Evolutionary conservation across 1,139 yeast genomes (phyloP), one percentile per base, ranked within the genome.

Genomic region (Zygosaccharomyces pseudobailii): DNA sequence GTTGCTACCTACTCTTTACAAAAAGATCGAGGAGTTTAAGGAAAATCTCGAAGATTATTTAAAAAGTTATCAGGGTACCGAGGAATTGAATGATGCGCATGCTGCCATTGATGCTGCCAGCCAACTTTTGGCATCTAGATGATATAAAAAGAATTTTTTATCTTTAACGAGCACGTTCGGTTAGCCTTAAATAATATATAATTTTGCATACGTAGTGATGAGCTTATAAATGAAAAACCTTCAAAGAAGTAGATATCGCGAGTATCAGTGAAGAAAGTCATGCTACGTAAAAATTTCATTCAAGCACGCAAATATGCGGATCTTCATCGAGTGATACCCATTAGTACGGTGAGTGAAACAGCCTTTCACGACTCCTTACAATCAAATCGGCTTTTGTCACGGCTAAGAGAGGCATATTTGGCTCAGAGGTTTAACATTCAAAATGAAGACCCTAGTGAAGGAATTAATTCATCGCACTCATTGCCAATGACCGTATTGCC

Each of bases 1-100:
- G 57, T 79, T 86, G 76, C 71, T 84, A 21, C 86, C 87, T 2
- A 83, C 80, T 54, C 70, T 87, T 22, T 69, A 72, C 45, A 71
- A 67, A 43, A 81, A 82, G 62, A 73, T 85, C 38, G 62, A 61
- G 19, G 72, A 75, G 43, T 80, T 82, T 52, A 72, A 69, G 42
- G 71, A 69, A 3, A 74, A 76, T 6, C 70, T 87, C 51, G 68
- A 69, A 42, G 63, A 63, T 17, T 72, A 61, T 49, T 48, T 78
- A 47, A 68, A 62, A 21, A 49, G 58, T 1, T 71, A 70, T 56
- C 69, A 68, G 25, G 84, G 84, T 2, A 51, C 61, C n/a, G 74
- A 69, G 43, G 65, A 59, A 21, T 28, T 59, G 1, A 50, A 52
- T 9, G 55, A 55, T n/a, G 65, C 72, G 7, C 56, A 56, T 25